phyloP scores from a whole-genome alignment of 2,329 filamentous ascomycete species.

The Macroventuria anomochaeta region DNA sequence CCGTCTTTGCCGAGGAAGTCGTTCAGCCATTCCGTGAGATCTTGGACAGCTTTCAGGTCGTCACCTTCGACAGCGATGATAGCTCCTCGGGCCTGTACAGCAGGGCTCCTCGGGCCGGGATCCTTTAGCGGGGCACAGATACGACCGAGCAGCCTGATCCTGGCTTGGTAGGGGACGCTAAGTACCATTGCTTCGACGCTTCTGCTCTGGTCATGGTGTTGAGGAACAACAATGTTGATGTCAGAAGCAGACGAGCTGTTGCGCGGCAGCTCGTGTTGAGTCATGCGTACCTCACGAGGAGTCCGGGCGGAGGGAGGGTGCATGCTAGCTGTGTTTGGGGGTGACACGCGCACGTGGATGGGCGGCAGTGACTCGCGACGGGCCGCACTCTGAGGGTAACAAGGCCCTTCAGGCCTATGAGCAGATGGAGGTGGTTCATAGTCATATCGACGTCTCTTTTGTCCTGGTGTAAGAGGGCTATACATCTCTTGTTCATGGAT shows the following conservation, averaged over 20 bases:
- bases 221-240: conserved; percentile 31
- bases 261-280: conserved; percentile 5
- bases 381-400: conserved; percentile 39
- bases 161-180: conserved; percentile 75
- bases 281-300: conserved; percentile 34
- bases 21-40: conserved; percentile 70
- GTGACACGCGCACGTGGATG: conserved; percentile 40
- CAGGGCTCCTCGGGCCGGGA: conserved; percentile 30
- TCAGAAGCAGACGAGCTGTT: conserved; percentile 26
- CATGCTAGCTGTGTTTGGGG: conserved; percentile 42
- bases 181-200: conserved; percentile 74
- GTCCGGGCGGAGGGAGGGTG: conserved; percentile 37
- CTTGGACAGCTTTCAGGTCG: conserved; percentile 66
- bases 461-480: conserved; percentile 43
- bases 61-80: conserved; percentile 85
- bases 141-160: conserved; percentile 76
- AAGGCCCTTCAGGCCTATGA: conserved; percentile 64
- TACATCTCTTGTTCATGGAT: conserved; percentile 35
- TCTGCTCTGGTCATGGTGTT: conserved; percentile 50
- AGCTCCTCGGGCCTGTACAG: conserved; percentile 67
- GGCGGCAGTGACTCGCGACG: conserved; percentile 46
- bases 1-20: conserved; percentile 59
- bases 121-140: conserved; percentile 72
- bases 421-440: conserved; percentile 50
- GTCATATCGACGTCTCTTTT: conserved; percentile 46